Evolutionary conservation across 352 stramenopile genomes (phyloP).

Genomic region (Aphanomyces euteiches): DNA sequence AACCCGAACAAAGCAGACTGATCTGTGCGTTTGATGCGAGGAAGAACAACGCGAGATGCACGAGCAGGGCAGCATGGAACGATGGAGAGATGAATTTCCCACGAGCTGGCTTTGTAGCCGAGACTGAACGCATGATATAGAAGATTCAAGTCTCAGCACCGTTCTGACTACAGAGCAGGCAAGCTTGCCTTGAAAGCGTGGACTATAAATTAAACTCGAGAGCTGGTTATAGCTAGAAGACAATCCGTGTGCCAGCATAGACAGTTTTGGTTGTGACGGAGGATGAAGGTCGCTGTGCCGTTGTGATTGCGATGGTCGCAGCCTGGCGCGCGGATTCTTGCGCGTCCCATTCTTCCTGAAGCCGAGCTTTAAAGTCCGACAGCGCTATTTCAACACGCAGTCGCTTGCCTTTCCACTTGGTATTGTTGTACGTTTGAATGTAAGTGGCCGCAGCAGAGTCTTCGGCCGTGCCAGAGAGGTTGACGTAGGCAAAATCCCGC

Average conservation of each 20-base stretch:
- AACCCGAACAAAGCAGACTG: too few species aligned
- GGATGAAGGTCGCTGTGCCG: neutral
- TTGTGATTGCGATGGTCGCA: neutral
- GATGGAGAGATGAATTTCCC: too few species aligned
- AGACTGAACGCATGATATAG: neutral
- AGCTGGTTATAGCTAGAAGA: neutral
- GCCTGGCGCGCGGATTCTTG: neutral
- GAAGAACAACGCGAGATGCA: too few species aligned
- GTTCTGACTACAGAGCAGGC: too few species aligned
- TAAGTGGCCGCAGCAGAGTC: constrained; percentile 13
- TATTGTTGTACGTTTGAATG: constrained; percentile 27
- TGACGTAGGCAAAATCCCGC: constrained; percentile 24
- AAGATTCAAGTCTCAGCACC: neutral
- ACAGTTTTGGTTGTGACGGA: neutral
- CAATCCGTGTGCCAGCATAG: constrained; percentile 10
- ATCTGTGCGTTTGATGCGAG: too few species aligned
- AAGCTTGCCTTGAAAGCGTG: too few species aligned
- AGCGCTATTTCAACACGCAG: constrained; percentile 14
- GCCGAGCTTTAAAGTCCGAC: neutral
- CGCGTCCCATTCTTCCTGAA: constrained; percentile 9
- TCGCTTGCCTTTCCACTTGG: constrained; percentile 27
- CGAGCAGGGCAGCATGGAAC: too few species aligned
- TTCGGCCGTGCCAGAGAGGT: constrained; percentile 8
- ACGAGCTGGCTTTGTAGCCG: too few species aligned
- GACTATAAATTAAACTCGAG: neutral